A percentile compares a stretch with the other conserved stretches of the same genome.
These are phyloP conservation scores for Coemansia sp. DNA, from an alignment of 192 early-diverging fungal genomes.

Conservation along the genomic window DNA sequence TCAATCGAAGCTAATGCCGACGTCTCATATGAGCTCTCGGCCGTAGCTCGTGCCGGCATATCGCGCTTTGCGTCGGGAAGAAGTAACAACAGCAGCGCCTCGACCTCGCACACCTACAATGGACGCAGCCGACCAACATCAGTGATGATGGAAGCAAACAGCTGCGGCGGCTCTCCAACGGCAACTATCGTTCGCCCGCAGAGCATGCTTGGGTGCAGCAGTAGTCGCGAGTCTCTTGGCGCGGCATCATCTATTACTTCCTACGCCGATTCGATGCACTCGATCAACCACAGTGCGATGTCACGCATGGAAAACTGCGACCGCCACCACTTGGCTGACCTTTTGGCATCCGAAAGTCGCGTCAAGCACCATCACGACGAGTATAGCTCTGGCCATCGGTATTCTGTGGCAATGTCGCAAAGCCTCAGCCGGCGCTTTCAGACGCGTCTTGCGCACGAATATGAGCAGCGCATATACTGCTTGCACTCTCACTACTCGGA, in stretches of 20 bases:
- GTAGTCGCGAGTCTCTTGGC: conserved; percentile 27
- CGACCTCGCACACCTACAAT: conserved; percentile 19
- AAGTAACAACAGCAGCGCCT: conserved; percentile 10
- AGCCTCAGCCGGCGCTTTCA: conserved; percentile 51
- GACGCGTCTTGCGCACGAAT: conserved; percentile 36
- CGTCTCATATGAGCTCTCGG: background rate
- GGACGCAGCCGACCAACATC: conserved; percentile 20
- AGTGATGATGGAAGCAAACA: conserved; percentile 3
- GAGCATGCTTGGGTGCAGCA: conserved; percentile 23
- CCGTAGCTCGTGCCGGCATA: conserved; percentile 14
- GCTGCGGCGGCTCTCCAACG: conserved; percentile 11
- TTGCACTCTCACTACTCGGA: conserved; percentile 53
- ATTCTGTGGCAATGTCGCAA: conserved; percentile 50
- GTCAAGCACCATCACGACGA: background rate
- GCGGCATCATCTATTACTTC: background rate
- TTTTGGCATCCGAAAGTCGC: background rate
- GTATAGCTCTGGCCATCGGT: conserved; percentile 17
- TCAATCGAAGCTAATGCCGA: conserved; percentile 1
- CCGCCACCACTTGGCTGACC: conserved; percentile 1
- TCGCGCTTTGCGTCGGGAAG: conserved; percentile 13
- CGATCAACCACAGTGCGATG: background rate
- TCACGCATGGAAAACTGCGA: conserved; percentile 5
- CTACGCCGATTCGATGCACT: conserved; percentile 4
- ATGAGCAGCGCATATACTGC: conserved; percentile 55
- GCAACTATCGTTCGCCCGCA: conserved; percentile 7